phyloP scores from a whole-genome alignment of 768 basidiomycete genomes.

The Auricularia cornea region DNA sequence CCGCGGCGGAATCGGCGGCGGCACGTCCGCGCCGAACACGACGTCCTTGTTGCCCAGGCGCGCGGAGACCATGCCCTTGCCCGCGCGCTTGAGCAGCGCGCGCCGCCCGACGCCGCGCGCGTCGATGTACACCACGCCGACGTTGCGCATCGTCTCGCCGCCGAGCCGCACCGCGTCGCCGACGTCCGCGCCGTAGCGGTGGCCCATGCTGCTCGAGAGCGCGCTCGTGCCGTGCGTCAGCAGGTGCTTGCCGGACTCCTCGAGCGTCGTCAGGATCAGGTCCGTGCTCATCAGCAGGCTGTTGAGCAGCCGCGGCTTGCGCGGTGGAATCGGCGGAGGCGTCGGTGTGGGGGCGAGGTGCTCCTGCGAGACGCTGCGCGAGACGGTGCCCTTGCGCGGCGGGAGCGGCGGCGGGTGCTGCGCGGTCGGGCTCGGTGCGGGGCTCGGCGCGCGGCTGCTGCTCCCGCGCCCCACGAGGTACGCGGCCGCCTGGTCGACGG shows the following conservation, averaged over 20 bases:
- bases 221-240: conserved; percentile 42
- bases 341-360: neutral
- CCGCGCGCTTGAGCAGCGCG: conserved; percentile 57
- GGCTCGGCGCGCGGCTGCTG: neutral
- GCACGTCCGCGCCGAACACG: conserved; percentile 4
- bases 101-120: conserved; percentile 61
- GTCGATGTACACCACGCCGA: conserved; percentile 70
- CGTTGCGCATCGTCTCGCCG: conserved; percentile 60
- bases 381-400: conserved; percentile 15
- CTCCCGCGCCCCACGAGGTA: conserved; percentile 26
- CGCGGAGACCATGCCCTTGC: conserved; percentile 48
- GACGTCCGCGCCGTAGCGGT: conserved; percentile 61
- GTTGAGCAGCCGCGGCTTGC: conserved; percentile 19
- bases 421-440: neutral
- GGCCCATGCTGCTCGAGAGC: conserved; percentile 43
- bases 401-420: conserved; percentile 25
- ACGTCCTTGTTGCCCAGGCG: conserved; percentile 19
- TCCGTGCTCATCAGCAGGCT: conserved; percentile 56
- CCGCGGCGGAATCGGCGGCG: neutral
- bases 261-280: conserved; percentile 55
- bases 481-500: conserved; percentile 52
- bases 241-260: conserved; percentile 46
- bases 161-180: conserved; percentile 49
- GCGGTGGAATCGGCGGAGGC: conserved; percentile 7
- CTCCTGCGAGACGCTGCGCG: conserved; percentile 14